Conservation (phyloP, 192 early-diverging fungal genomes). For the Physocladia obscura region DNA sequence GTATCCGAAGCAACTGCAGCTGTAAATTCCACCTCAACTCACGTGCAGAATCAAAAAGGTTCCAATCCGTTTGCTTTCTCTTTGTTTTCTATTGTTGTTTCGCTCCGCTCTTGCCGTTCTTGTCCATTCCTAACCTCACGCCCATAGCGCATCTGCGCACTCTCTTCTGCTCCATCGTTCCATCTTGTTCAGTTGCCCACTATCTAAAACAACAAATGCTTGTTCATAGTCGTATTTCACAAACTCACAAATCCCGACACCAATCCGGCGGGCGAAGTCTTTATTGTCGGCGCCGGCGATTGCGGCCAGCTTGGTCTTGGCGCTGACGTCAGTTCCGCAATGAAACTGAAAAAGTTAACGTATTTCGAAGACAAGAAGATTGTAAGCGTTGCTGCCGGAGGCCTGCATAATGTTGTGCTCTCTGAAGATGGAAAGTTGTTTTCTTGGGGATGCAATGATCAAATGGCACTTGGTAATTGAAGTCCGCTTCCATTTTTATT, state of each 20-base stretch:
- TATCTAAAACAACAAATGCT: no score
- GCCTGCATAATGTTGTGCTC: conserved; percentile 83
- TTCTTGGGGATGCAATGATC: conserved; percentile 97
- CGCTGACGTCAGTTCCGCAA: conserved; percentile 58
- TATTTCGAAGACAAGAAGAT: conserved; percentile 72
- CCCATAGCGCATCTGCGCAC: no score
- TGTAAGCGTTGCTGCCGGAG: conserved; percentile 79
- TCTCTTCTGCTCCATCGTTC: no score
- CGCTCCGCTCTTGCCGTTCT: no score
- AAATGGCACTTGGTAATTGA: conserved; percentile 68
- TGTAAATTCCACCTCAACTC: no score
- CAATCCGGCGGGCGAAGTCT: conserved; percentile 57
- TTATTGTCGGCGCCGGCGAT: conserved; percentile 86
- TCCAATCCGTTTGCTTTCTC: no score
- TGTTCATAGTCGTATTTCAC: conserved; percentile 1
- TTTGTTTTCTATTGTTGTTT: no score
- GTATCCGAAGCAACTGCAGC: no score
- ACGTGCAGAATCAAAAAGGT: no score
- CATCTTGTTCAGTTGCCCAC: no score
- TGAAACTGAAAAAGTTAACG: conserved; percentile 62
- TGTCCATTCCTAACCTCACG: no score
- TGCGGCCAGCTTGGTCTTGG: conserved; percentile 90
- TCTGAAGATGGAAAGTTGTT: conserved; percentile 76
- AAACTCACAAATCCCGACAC: background rate
- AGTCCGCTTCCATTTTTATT: background rate